Percentiles rank a stretch among this genome's conserved stretches.
Evolutionary conservation across 805 yeast genomes (phyloP).

Genomic region (Scheffersomyces coipomensis): DNA sequence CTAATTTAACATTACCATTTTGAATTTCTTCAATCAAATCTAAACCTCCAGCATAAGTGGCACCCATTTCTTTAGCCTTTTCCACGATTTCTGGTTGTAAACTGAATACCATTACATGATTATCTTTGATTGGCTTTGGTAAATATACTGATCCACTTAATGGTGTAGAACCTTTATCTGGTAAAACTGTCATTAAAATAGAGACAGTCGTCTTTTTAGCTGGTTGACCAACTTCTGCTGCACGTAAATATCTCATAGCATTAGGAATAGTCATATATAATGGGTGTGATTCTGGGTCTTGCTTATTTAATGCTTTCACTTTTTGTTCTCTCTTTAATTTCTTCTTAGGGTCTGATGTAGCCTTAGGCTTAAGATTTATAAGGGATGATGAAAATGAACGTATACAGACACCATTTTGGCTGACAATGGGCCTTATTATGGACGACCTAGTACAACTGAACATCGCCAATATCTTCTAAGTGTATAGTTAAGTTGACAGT

Average conservation of each 20-base stretch:
- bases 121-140: slow-evolving; percentile 69
- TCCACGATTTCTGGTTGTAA: slow-evolving; percentile 50
- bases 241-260: slow-evolving; percentile 79
- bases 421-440: too few relatives aligned
- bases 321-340: slow-evolving; percentile 22
- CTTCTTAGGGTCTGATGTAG: slow-evolving; percentile 17
- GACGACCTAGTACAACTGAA: too few relatives aligned
- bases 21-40: slow-evolving; percentile 65
- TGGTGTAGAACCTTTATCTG: slow-evolving; percentile 77
- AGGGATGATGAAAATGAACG: background rate
- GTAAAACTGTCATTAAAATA: slow-evolving; percentile 60
- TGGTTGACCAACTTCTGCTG: slow-evolving; percentile 88
- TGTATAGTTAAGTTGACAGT: too few relatives aligned
- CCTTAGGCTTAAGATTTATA: background rate
- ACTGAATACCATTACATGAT: slow-evolving; percentile 69
- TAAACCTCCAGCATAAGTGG: slow-evolving; percentile 67
- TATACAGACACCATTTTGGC: background rate
- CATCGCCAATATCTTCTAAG: too few relatives aligned
- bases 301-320: slow-evolving; percentile 23
- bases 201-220: slow-evolving; percentile 63
- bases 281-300: slow-evolving; percentile 50
- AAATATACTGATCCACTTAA: slow-evolving; percentile 68
- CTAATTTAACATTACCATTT: slow-evolving; percentile 46
- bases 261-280: slow-evolving; percentile 67
- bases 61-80: slow-evolving; percentile 58